Evolutionary conservation across 2,329 filamentous ascomycete species (phyloP), one percentile per base, ranked within the genome.

Genomic region (Sclerotinia borealis): DNA sequence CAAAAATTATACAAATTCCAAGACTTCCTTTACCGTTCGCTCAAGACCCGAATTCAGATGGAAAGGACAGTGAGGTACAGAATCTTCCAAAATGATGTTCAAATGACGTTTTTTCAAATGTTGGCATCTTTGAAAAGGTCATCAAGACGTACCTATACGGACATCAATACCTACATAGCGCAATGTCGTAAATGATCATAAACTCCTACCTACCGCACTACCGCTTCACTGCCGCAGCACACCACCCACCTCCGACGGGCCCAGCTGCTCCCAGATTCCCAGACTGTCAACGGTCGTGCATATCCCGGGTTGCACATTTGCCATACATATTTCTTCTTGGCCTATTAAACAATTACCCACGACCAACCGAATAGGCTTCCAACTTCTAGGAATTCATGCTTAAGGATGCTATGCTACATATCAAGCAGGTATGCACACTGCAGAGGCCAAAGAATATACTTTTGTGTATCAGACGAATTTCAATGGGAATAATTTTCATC

Each of bases 261-360:
- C 45, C 48, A 61, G 27, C 59, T 59, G 31, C 56, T 47, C 43
- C 43, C 54, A 37, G 49, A 25, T 52, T 52, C 34, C 45, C 34
- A 51, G 31, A 22, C 29, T 47, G 37, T 47, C 37, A 61, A 61
- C 59, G 59, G 29, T 61, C 22, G 31, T 61, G 59, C 59, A 61
- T 56, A 55, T 61, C 41, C 50, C 25, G 59, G 29, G 49, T 61
- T 25, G 25, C 36, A 43, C 48, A 41, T 27, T 25, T 61, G 11
- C 59, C 17, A 54, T n/a, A 31, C 27, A 9, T 29, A 27, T 50
- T 22, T 5, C n/a, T 36, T 11, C 47, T 11, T 25, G 19, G 11
- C n/a, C 27, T 34, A 50, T 45, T 34, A 34, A 10, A 47, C 8
- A 27, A 17, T 49, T 50, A 60, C 22, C 45, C 8, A 37, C 48